Percentiles rank a stretch among this genome's conserved stretches.
These are phyloP conservation scores for Endotrypanum monterogeii DNA, from an alignment of 208 protist species.

Conservation along the genomic window DNA sequence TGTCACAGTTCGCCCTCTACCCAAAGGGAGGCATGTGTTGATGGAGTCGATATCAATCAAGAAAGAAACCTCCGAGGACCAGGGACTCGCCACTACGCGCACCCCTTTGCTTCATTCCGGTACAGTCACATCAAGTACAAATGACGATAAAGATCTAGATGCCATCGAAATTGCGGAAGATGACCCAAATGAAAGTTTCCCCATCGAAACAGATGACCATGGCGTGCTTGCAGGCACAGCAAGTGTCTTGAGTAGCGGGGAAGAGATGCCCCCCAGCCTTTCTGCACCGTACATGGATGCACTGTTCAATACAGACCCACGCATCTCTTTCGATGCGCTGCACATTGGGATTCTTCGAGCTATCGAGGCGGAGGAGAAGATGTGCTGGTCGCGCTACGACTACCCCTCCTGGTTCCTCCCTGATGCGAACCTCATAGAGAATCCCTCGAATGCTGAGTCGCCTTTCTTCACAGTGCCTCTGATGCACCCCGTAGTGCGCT, in stretches of 20 bases:
- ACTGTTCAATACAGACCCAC: constrained; percentile 73
- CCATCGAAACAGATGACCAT: not conserved
- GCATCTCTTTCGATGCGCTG: constrained; percentile 65
- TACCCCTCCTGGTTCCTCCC: constrained; percentile 24
- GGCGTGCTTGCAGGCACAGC: constrained; percentile 1
- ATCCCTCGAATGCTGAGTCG: not conserved
- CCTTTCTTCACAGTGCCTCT: constrained; percentile 15
- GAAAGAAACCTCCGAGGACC: not conserved
- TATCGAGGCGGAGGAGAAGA: constrained; percentile 37
- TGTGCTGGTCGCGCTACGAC: constrained; percentile 6
- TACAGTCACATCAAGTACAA: not conserved
- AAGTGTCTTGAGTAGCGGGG: constrained; percentile 14
- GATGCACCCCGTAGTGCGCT: constrained; percentile 25
- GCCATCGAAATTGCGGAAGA: constrained; percentile 14
- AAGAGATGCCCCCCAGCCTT: constrained; percentile 16
- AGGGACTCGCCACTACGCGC: no score
- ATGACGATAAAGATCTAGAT: constrained; percentile 6
- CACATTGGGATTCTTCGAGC: constrained; percentile 53
- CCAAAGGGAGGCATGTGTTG: not conserved
- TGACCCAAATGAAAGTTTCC: not conserved
- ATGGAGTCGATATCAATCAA: not conserved
- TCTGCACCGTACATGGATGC: constrained; percentile 42
- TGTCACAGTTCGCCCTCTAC: not conserved
- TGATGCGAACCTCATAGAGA: not conserved
- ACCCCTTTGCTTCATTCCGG: not conserved